phyloP scores from a whole-genome alignment of 2,329 filamentous ascomycete species.

The Cercospora zeina region DNA sequence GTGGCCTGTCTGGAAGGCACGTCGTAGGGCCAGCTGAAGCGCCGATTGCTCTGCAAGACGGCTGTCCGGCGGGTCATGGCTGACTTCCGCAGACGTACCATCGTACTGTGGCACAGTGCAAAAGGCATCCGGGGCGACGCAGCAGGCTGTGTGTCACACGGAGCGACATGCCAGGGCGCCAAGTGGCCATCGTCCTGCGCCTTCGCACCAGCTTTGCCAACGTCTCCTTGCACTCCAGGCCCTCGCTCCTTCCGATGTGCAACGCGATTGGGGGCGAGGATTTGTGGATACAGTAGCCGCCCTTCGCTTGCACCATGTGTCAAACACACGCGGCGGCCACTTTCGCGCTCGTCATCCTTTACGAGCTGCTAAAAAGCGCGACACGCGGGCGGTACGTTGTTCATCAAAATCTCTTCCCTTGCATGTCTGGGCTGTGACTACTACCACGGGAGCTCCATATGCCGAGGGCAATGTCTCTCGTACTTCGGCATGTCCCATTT shows the following conservation, averaged over 20 bases:
- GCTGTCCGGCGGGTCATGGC: background rate
- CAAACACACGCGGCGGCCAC: background rate
- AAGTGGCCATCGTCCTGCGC: constrained; percentile 11
- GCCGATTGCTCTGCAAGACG: constrained; percentile 2
- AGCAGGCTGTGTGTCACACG: constrained; percentile 6
- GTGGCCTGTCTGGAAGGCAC: background rate
- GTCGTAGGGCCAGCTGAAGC: constrained; percentile 3
- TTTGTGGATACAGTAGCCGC: constrained; percentile 14
- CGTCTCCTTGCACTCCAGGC: background rate
- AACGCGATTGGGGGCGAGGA: constrained; percentile 8
- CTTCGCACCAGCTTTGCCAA: constrained; percentile 12
- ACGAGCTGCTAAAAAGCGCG: constrained; percentile 5
- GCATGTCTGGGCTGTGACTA: constrained; percentile 13
- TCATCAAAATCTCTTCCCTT: constrained; percentile 10
- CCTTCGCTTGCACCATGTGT: constrained; percentile 12
- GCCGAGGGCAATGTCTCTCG: background rate
- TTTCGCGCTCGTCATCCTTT: constrained; percentile 16
- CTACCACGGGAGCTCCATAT: constrained; percentile 5
- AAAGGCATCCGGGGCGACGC: constrained; percentile 8
- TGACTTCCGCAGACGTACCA: background rate
- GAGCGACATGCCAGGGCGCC: constrained; percentile 3
- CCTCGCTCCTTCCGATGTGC: constrained; percentile 10
- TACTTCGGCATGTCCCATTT: constrained; percentile 15
- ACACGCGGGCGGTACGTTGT: constrained; percentile 7
- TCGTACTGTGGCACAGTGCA: constrained; percentile 10